phyloP scores from a whole-genome alignment of 192 early-diverging fungal species.

The Dispira parvispora region DNA sequence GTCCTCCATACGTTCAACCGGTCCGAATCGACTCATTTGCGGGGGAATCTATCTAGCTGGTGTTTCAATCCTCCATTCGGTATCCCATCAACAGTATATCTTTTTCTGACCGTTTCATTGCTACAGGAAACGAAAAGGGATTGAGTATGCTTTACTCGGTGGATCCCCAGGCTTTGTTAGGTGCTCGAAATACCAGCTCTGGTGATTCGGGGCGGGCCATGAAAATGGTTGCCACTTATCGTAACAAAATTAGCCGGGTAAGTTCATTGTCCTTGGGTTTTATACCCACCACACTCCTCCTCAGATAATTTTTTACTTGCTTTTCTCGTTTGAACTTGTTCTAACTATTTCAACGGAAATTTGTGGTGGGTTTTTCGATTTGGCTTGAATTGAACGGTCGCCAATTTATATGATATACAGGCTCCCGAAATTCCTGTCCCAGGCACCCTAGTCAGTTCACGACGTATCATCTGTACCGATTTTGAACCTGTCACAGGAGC shows the following conservation, averaged over 20 bases:
- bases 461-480: constrained; percentile 23
- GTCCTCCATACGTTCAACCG: too few species aligned
- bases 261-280: background rate
- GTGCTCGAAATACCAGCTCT: constrained; percentile 6
- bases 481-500: constrained; percentile 23
- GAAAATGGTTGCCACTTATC: constrained; percentile 25
- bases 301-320: background rate
- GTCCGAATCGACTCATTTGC: constrained; percentile 4
- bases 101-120: constrained; percentile 21
- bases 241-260: constrained; percentile 21
- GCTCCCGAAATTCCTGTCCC: constrained; percentile 30
- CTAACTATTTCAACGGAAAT: background rate
- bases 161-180: constrained; percentile 23
- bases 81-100: constrained; percentile 29
- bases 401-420: background rate
- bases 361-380: background rate
- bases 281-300: background rate
- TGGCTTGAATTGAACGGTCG: constrained; percentile 5
- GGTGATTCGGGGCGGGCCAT: constrained; percentile 19
- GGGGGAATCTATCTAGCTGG: constrained; percentile 11
- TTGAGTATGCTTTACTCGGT: constrained; percentile 30
- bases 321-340: background rate
- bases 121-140: constrained; percentile 28
- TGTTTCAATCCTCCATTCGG: constrained; percentile 29
- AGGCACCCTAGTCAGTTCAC: constrained; percentile 22